Evolutionary conservation across 495 filamentous ascomycete species (phyloP).

Genomic region (Lasiosphaeria miniovina): DNA sequence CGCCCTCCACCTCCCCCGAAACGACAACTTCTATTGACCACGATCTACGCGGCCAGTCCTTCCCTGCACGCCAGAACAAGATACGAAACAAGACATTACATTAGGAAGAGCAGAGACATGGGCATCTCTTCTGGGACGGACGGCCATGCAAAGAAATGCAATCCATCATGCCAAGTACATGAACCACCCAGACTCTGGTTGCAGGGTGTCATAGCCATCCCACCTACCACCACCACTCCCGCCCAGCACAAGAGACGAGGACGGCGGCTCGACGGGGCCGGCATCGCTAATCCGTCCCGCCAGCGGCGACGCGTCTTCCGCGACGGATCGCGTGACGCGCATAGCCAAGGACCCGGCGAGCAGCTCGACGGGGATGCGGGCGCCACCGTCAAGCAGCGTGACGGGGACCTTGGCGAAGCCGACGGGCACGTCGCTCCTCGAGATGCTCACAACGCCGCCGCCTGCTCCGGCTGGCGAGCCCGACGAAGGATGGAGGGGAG

Average conservation of each 20-base stretch:
- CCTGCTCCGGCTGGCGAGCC: neutral
- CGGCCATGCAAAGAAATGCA: no score
- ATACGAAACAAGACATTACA: no score
- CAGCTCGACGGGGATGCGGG: constrained; percentile 35
- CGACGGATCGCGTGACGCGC: constrained; percentile 20
- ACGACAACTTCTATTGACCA: no score
- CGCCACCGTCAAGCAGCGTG: constrained; percentile 29
- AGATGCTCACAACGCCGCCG: constrained; percentile 12
- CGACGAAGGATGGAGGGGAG: neutral
- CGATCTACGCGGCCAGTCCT: no score
- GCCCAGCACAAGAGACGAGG: neutral
- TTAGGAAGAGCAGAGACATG: no score
- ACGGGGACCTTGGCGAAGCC: constrained; percentile 39
- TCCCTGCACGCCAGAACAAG: no score
- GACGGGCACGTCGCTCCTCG: constrained; percentile 35
- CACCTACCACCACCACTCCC: constrained; percentile 4
- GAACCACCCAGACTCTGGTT: constrained; percentile 41
- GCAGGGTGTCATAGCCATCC: constrained; percentile 32
- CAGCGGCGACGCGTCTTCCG: constrained; percentile 5
- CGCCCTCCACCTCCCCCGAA: no score
- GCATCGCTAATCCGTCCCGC: neutral
- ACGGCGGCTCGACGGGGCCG: neutral
- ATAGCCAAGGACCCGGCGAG: constrained; percentile 39
- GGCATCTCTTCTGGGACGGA: neutral
- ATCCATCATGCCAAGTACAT: constrained; percentile 34